A percentile compares a stretch with the other conserved stretches of the same genome.
phyloP scores from a whole-genome alignment of 2,329 filamentous ascomycete genomes.

The Thielaviopsis populi region DNA sequence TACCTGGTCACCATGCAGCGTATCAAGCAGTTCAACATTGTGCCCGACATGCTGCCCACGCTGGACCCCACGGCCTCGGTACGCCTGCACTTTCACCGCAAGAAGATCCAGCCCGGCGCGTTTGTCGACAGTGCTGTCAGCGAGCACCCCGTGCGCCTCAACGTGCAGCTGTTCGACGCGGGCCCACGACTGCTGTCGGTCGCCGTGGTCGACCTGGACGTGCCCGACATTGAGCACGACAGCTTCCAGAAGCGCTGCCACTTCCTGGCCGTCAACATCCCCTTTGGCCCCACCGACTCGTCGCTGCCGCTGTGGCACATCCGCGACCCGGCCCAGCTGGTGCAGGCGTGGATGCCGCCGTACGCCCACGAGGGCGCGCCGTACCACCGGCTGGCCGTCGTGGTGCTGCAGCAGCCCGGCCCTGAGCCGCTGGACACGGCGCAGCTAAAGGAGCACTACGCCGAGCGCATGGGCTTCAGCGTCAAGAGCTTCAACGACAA shows the following conservation, averaged over 20 bases:
- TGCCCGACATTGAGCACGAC: conserved; percentile 63
- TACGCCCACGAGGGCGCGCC: conserved; percentile 79
- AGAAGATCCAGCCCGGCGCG: conserved; percentile 58
- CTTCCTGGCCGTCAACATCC: conserved; percentile 59
- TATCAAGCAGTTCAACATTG: conserved; percentile 69
- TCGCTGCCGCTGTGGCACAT: conserved; percentile 51
- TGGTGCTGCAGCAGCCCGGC: conserved; percentile 65
- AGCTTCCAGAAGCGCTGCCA: conserved; percentile 70
- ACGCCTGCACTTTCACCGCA: conserved; percentile 60
- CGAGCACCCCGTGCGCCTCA: conserved; percentile 58
- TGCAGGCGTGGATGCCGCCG: conserved; percentile 69
- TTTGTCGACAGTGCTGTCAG: conserved; percentile 62
- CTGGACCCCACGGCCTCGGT: conserved; percentile 69
- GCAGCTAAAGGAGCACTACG: conserved; percentile 39
- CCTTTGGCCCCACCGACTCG: conserved; percentile 36
- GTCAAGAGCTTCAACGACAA: conserved; percentile 60
- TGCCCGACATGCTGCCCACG: conserved; percentile 73
- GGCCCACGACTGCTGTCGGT: conserved; percentile 73
- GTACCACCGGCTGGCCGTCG: conserved; percentile 77
- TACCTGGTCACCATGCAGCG: conserved; percentile 69
- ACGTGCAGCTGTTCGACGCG: conserved; percentile 70
- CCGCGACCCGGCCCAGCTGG: conserved; percentile 47
- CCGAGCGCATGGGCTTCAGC: conserved; percentile 50
- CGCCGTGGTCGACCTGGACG: conserved; percentile 77
- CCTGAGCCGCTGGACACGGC: conserved; percentile 43